phyloP scores from a whole-genome alignment of 768 basidiomycete genomes.

The Podaxis sp. region DNA sequence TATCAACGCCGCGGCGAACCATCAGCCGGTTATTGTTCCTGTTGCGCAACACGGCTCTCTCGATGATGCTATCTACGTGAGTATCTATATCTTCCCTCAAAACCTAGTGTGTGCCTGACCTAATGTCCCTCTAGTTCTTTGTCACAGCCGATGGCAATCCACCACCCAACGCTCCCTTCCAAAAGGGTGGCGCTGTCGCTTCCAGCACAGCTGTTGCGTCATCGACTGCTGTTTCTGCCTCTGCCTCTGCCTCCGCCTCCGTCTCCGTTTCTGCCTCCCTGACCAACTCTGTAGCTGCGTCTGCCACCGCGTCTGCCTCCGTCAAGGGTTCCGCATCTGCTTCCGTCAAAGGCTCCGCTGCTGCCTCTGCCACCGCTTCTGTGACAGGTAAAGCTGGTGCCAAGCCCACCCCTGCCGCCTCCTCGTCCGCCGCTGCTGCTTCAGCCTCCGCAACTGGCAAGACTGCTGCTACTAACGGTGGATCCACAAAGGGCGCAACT shows the following conservation, averaged over 20 bases:
- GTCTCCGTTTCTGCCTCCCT: not conserved
- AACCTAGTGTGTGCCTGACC: not conserved
- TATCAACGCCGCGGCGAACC: slow-evolving; percentile 52
- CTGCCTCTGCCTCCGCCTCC: slow-evolving; percentile 16
- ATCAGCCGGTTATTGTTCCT: slow-evolving; percentile 47
- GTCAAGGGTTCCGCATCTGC: slow-evolving; percentile 12
- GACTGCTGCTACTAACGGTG: slow-evolving; percentile 9
- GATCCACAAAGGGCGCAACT: not conserved
- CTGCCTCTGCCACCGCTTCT: not conserved
- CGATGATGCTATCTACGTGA: slow-evolving; percentile 48
- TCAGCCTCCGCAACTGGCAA: slow-evolving; percentile 13
- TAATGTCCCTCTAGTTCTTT: slow-evolving; percentile 17
- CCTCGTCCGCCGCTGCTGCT: slow-evolving; percentile 20
- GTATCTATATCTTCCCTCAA: slow-evolving; percentile 18
- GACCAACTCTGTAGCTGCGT: not conserved
- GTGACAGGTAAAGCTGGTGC: not conserved
- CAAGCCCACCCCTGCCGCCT: not conserved
- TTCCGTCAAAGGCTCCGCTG: not conserved
- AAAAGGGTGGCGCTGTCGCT: slow-evolving; percentile 1
- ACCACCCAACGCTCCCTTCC: slow-evolving; percentile 11
- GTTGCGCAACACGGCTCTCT: slow-evolving; percentile 51
- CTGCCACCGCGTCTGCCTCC: slow-evolving; percentile 15
- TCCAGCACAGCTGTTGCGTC: slow-evolving; percentile 2
- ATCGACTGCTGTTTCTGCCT: slow-evolving; percentile 14
- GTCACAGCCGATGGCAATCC: slow-evolving; percentile 17